Evolutionary conservation across 805 yeast genomes (phyloP).

Genomic region (Metschnikowia corniflorae): DNA sequence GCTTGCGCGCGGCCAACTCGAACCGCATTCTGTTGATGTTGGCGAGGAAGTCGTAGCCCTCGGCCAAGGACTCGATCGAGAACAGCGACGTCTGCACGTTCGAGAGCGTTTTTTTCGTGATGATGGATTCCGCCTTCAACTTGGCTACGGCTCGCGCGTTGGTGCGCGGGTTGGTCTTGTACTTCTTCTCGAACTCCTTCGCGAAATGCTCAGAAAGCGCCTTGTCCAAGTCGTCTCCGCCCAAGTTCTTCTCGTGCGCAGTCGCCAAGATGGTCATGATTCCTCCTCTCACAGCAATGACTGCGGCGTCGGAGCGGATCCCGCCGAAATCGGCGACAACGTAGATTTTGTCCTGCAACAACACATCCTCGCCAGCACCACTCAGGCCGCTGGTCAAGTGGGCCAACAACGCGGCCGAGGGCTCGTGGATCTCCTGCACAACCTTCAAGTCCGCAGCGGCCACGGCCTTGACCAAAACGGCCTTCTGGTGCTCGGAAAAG

Average conservation of each 20-base stretch:
- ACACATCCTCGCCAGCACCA: slow-evolving; percentile 35
- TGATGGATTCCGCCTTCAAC: slow-evolving; percentile 75
- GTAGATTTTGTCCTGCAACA: slow-evolving; percentile 64
- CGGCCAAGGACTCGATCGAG: slow-evolving; percentile 92
- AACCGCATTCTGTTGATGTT: slow-evolving; percentile 90
- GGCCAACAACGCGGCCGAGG: slow-evolving; percentile 85
- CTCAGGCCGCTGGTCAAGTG: slow-evolving; percentile 48
- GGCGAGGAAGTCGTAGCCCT: slow-evolving; percentile 90
- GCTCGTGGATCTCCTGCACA: slow-evolving; percentile 87
- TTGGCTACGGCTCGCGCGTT: slow-evolving; percentile 87
- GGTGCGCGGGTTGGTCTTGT: slow-evolving; percentile 71
- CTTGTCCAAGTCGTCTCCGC: slow-evolving; percentile 84
- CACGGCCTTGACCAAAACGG: slow-evolving; percentile 58
- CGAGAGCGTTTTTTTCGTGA: slow-evolving; percentile 86
- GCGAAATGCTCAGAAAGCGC: slow-evolving; percentile 81
- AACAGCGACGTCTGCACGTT: slow-evolving; percentile 85
- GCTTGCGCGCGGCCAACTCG: slow-evolving; percentile 81
- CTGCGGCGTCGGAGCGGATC: slow-evolving; percentile 92
- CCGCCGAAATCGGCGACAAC: slow-evolving; percentile 98
- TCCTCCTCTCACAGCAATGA: slow-evolving; percentile 91
- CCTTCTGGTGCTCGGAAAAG: slow-evolving; percentile 70
- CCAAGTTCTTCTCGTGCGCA: slow-evolving; percentile 74
- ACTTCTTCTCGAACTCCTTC: slow-evolving; percentile 90
- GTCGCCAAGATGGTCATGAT: slow-evolving; percentile 85
- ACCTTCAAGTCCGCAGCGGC: slow-evolving; percentile 72